A percentile compares a stretch with the other conserved stretches of the same genome.
Conservation (phyloP, 1,139 yeast species). For the Petasospora fabianii region DNA sequence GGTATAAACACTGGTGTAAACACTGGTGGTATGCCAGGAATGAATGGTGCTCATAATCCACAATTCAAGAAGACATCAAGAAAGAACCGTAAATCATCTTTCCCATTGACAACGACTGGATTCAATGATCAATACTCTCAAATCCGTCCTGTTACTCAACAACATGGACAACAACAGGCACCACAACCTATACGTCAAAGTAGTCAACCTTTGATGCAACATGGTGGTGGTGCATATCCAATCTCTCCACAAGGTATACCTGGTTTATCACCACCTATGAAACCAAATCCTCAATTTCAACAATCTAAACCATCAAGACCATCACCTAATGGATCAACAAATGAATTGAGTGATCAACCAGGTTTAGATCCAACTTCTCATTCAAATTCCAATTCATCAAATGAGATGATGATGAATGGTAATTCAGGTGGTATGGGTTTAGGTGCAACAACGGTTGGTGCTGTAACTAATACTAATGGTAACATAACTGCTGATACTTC, state of each 20-base stretch:
- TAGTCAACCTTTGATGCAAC: background rate
- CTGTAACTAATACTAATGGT: conserved; percentile 2
- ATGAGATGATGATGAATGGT: conserved; percentile 8
- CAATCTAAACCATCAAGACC: conserved; percentile 4
- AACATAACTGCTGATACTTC: conserved; percentile 6
- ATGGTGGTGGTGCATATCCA: background rate
- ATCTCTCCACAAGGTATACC: conserved; percentile 2
- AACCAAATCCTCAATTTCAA: conserved; percentile 11
- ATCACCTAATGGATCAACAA: conserved; percentile 9
- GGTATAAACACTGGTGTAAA: conserved; percentile 8
- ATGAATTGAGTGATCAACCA: conserved; percentile 2
- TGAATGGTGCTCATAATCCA: conserved; percentile 14
- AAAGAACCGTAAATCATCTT: conserved; percentile 30
- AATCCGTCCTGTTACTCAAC: conserved; percentile 4
- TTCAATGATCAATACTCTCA: conserved; percentile 8
- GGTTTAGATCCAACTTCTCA: conserved; percentile 3
- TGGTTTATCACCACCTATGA: conserved; percentile 9
- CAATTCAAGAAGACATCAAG: conserved; percentile 25
- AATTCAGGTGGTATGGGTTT: no score
- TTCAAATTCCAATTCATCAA: conserved; percentile 9
- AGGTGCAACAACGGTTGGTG: background rate
- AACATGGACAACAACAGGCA: background rate
- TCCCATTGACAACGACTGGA: conserved; percentile 18
- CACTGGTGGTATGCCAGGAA: conserved; percentile 8
- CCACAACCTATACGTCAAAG: background rate